Conservation (phyloP, 225 moss, liverwort and hornwort genomes). For the Sphagnum contortum region DNA sequence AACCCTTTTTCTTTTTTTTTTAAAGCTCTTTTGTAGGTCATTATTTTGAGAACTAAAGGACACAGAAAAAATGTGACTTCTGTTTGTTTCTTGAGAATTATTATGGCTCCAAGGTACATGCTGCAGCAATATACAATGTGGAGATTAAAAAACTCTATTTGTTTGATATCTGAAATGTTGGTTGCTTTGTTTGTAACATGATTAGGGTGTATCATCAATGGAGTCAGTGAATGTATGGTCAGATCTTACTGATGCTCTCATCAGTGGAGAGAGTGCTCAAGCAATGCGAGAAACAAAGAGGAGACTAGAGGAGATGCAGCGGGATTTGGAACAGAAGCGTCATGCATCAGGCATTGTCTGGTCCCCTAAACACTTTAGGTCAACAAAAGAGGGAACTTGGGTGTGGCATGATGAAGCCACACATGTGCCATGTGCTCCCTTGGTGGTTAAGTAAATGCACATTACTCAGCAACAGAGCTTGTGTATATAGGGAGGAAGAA, state of each 20-base stretch:
- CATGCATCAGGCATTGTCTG: slow-evolving; percentile 22
- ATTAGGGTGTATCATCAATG: slow-evolving; percentile 43
- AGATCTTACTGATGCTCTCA: slow-evolving; percentile 16
- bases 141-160: not conserved
- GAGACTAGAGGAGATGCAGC: slow-evolving; percentile 63
- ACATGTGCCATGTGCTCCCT: slow-evolving; percentile 35
- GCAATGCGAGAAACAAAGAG: slow-evolving; percentile 43
- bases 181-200: not conserved
- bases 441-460: slow-evolving; percentile 20
- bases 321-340: slow-evolving; percentile 14
- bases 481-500: too few species aligned
- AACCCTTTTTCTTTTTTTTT: not conserved
- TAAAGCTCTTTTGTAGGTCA: too few species aligned
- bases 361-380: slow-evolving; percentile 52
- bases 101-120: too few species aligned
- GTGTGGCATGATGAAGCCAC: slow-evolving; percentile 43
- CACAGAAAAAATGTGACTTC: too few species aligned
- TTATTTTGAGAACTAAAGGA: not conserved
- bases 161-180: too few species aligned
- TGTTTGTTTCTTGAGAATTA: too few species aligned
- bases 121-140: not conserved
- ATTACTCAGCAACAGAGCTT: too few species aligned
- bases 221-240: slow-evolving; percentile 67
- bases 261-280: slow-evolving; percentile 1
- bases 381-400: slow-evolving; percentile 42